Evolutionary conservation across 306 rosid genomes (phyloP).

Genomic region (Oxytropis ochrocephala): DNA sequence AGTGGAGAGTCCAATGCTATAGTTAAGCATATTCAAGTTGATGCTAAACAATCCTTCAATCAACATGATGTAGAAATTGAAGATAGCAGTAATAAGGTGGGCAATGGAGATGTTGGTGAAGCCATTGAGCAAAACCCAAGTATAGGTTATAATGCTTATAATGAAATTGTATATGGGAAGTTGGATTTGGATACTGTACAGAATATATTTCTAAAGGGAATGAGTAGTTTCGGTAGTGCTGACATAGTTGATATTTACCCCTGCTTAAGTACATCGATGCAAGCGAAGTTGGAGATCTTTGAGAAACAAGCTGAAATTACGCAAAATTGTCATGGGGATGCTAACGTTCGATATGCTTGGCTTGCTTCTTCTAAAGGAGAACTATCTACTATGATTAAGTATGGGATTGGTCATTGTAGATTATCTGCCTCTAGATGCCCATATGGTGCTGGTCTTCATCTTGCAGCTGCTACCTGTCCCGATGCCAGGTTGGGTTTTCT

Average conservation of each 20-base stretch:
- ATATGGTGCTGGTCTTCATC: conserved; percentile 68
- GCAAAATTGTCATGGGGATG: conserved; percentile 42
- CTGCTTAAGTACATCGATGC: conserved; percentile 36
- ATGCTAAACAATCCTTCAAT: conserved; percentile 36
- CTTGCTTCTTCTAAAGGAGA: conserved; percentile 59
- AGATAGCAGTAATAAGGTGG: conserved; percentile 45
- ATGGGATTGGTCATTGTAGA: conserved; percentile 72
- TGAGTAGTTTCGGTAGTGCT: conserved; percentile 31
- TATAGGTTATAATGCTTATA: conserved; percentile 24
- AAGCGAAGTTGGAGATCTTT: conserved; percentile 61
- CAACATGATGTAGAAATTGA: conserved; percentile 47
- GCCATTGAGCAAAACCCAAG: conserved; percentile 28
- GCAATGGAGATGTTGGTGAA: conserved; percentile 31
- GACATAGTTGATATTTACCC: conserved; percentile 44
- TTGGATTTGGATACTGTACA: conserved; percentile 51
- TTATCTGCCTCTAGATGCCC: conserved; percentile 35
- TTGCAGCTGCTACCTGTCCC: conserved; percentile 47
- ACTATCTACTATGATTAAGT: conserved; percentile 40
- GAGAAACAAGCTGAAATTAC: conserved; percentile 77
- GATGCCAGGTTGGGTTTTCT: conserved; percentile 45
- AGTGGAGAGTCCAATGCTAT: conserved; percentile 76
- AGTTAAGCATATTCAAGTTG: conserved; percentile 36
- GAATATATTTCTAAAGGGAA: conserved; percentile 48
- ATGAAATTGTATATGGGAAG: conserved; percentile 31
- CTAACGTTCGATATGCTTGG: conserved; percentile 81